Evolutionary conservation across 768 basidiomycete species (phyloP), one percentile per base, ranked within the genome.

Genomic region (Boletus eberwhitei): DNA sequence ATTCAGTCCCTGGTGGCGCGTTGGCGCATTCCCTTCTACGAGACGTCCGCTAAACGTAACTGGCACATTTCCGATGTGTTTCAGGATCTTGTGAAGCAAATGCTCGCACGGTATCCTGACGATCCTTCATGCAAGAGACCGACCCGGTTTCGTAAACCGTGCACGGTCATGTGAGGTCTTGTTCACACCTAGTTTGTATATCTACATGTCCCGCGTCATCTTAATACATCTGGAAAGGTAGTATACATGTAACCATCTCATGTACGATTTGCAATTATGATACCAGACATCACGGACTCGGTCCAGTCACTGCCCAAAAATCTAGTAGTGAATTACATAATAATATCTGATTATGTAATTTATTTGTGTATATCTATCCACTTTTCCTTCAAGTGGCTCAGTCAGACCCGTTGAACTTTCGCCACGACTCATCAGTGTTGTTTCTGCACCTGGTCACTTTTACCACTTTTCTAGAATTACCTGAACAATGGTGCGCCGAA

Each of bases 1-100:
- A 87, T 91, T 34, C 81, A 86, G 63, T 72, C 80, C 11, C 79
- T 90, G 12, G 81, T 86, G 19, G 75, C 70, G 32, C 77, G 77
- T 3, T 91, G 90, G 89, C 74, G 75, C 14, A 72, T 90, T n/a
- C 87, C 79, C 7, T 88, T 90, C 64, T 92, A 87, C 65, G 91
- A 93, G 73, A 93, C 90, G 3, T 91, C 89, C n/a, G 88, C 90
- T 11, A 93, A 92, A 69, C 77, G 82, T 44, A 85, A 91, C 64
- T 90, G 87, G 89, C 83, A 92, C 60, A 78, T 93, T 50, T 73
- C 73, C 9, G 88, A 90, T 37, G 89, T 87, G 17, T 93, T 93
- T 65, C 84, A 88, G 61, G 86, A 87, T 55, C 77, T 92, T 29
- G 73, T 90, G 44, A 79, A 79, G 58, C 88, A 88, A 61, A 89